These are phyloP conservation scores for Suillus hirtellus DNA, from an alignment of 768 basidiomycete species.

Conservation along the genomic window DNA sequence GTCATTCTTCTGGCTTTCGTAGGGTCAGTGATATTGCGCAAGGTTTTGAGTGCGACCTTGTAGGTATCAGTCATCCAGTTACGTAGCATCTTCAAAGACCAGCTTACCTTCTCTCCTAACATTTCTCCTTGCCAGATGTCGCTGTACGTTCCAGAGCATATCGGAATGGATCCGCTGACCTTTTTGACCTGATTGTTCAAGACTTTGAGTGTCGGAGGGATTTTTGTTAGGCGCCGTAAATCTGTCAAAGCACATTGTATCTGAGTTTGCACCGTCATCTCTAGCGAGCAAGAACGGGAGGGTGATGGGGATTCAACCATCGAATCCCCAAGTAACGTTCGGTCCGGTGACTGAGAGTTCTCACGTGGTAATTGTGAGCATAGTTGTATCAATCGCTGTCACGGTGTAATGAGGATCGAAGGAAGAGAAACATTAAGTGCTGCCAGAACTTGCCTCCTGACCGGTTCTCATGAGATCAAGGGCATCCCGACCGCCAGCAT, in stretches of 20 bases:
- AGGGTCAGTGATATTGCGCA: slow-evolving; percentile 46
- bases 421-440: background rate
- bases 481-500: slow-evolving; percentile 42
- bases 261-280: slow-evolving; percentile 34
- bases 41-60: slow-evolving; percentile 59
- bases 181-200: slow-evolving; percentile 53
- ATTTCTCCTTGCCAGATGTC: slow-evolving; percentile 56
- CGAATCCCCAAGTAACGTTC: slow-evolving; percentile 19
- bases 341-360: background rate
- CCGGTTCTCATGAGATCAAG: slow-evolving; percentile 52
- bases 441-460: slow-evolving; percentile 42
- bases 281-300: slow-evolving; percentile 26
- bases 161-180: slow-evolving; percentile 35
- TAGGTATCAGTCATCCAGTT: background rate
- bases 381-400: slow-evolving; percentile 24
- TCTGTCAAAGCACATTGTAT: slow-evolving; percentile 47
- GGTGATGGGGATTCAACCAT: slow-evolving; percentile 24
- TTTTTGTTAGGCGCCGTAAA: slow-evolving; percentile 51
- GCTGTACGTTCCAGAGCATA: slow-evolving; percentile 54
- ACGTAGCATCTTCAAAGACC: background rate
- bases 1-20: slow-evolving; percentile 43
- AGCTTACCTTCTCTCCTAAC: slow-evolving; percentile 50
- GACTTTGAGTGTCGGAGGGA: slow-evolving; percentile 53
- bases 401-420: background rate
- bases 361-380: background rate